A percentile compares a stretch with the other conserved stretches of the same genome.
Conservation (phyloP, 2,329 filamentous ascomycete genomes). For the Stylonectria norvegica region DNA sequence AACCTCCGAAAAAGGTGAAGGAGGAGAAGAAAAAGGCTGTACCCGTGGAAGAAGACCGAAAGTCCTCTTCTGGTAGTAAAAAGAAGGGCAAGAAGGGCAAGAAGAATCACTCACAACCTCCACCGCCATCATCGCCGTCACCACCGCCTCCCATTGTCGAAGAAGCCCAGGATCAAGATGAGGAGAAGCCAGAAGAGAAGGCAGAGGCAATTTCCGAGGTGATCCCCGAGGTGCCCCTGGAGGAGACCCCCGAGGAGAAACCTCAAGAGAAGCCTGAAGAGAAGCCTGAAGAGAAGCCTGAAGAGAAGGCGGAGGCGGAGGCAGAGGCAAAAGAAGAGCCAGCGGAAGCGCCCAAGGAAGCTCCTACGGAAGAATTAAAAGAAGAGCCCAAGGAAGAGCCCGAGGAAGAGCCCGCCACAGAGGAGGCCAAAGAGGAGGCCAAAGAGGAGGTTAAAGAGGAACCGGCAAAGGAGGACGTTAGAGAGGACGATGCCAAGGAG, state of each 20-base stretch:
- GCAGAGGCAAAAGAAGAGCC: constrained; percentile 3
- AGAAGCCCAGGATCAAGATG: background rate
- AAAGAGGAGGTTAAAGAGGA: constrained; percentile 1
- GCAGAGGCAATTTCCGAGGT: constrained; percentile 7
- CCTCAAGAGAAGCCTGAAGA: too few relatives aligned
- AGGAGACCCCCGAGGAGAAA: constrained; percentile 1
- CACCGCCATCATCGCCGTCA: constrained; percentile 5
- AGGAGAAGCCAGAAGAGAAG: too few relatives aligned
- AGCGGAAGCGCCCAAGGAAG: too few relatives aligned
- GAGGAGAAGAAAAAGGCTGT: too few relatives aligned
- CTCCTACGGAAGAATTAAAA: constrained; percentile 4
- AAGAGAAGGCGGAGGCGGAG: too few relatives aligned
- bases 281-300: too few relatives aligned
- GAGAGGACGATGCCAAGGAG: too few relatives aligned
- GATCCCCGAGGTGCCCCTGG: background rate
- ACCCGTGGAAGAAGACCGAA: constrained; percentile 6
- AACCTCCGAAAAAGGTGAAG: constrained; percentile 3
- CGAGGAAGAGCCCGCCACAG: background rate
- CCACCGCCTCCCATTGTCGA: constrained; percentile 2
- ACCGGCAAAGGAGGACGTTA: background rate
- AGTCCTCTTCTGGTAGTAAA: constrained; percentile 18
- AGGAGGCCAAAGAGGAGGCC: constrained; percentile 3
- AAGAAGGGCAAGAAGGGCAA: constrained; percentile 22
- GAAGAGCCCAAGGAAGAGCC: constrained; percentile 1
- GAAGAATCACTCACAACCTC: constrained; percentile 15